These are phyloP conservation scores for Meripilus lineatus DNA, from an alignment of 1,284 basidiomycete species.

Conservation along the genomic window DNA sequence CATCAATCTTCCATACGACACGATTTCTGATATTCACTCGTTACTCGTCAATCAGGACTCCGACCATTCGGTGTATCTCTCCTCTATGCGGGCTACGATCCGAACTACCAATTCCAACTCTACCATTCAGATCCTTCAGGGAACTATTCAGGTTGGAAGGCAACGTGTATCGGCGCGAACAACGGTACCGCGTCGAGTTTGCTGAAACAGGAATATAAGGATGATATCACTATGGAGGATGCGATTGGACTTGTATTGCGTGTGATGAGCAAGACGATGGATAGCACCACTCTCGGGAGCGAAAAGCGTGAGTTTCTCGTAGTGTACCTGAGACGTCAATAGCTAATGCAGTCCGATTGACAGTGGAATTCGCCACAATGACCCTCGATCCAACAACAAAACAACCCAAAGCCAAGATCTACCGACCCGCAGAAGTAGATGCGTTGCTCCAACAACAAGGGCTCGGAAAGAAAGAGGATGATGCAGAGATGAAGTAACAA, in stretches of 20 bases:
- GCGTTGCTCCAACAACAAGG: conserved; percentile 80
- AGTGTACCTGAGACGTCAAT: conserved; percentile 8
- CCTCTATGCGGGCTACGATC: conserved; percentile 95
- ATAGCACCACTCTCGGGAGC: conserved; percentile 92
- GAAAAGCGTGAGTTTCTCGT: conserved; percentile 74
- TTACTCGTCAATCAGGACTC: conserved; percentile 53
- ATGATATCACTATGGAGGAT: conserved; percentile 86
- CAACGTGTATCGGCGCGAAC: conserved; percentile 96
- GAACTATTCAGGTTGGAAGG: conserved; percentile 99
- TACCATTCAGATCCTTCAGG: conserved; percentile 99
- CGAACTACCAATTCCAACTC: conserved; percentile 94
- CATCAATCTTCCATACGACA: neutral
- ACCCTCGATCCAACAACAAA: conserved; percentile 78
- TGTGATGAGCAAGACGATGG: conserved; percentile 99
- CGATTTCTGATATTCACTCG: neutral
- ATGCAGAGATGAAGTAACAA: no score
- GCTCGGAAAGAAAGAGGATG: conserved; percentile 83
- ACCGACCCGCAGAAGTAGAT: conserved; percentile 89
- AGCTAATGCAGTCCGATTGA: conserved; percentile 1
- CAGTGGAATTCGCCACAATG: conserved; percentile 95
- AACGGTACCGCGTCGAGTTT: conserved; percentile 92
- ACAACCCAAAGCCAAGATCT: conserved; percentile 89
- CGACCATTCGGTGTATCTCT: conserved; percentile 97
- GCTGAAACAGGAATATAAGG: conserved; percentile 98
- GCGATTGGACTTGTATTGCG: conserved; percentile 90